These are phyloP conservation scores for Sporothrix mexicana DNA, from an alignment of 2,329 filamentous ascomycete species.

Conservation along the genomic window DNA sequence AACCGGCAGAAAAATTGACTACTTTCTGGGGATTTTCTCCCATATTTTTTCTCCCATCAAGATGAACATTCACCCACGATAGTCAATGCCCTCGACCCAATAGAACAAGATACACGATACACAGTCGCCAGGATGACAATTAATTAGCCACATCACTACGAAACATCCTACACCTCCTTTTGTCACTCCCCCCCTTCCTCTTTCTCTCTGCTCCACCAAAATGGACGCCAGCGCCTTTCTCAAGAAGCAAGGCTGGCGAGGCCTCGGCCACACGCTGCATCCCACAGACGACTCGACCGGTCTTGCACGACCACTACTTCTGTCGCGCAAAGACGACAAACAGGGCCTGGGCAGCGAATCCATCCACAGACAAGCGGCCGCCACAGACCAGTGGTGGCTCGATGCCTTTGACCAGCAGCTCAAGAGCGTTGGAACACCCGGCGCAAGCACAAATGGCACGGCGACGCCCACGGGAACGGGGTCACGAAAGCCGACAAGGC, in stretches of 20 bases:
- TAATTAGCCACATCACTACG: neutral
- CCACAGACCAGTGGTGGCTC: slow-evolving; percentile 93
- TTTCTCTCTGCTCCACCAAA: neutral
- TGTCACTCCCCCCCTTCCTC: neutral
- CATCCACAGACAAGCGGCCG: slow-evolving; percentile 64
- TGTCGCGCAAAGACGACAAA: slow-evolving; percentile 81
- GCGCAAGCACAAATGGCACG: slow-evolving; percentile 43
- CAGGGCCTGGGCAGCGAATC: slow-evolving; percentile 80
- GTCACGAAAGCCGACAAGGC: slow-evolving; percentile 47
- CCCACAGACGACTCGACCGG: slow-evolving; percentile 73
- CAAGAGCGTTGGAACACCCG: slow-evolving; percentile 73
- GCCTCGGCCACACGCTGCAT: slow-evolving; percentile 86
- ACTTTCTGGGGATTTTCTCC: slow-evolving; percentile 20
- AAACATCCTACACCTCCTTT: neutral
- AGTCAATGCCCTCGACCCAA: neutral
- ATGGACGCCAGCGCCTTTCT: slow-evolving; percentile 90
- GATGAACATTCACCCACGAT: neutral
- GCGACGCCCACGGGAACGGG: slow-evolving; percentile 39
- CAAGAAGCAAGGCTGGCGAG: slow-evolving; percentile 86
- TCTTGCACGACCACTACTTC: slow-evolving; percentile 80
- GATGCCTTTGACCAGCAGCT: slow-evolving; percentile 91
- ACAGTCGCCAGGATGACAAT: neutral
- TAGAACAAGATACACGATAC: neutral
- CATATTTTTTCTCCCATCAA: neutral
- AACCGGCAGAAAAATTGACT: slow-evolving; percentile 32